Evolutionary conservation across 352 stramenopile genomes (phyloP).

Genomic region (Aphanomyces cochlioides): DNA sequence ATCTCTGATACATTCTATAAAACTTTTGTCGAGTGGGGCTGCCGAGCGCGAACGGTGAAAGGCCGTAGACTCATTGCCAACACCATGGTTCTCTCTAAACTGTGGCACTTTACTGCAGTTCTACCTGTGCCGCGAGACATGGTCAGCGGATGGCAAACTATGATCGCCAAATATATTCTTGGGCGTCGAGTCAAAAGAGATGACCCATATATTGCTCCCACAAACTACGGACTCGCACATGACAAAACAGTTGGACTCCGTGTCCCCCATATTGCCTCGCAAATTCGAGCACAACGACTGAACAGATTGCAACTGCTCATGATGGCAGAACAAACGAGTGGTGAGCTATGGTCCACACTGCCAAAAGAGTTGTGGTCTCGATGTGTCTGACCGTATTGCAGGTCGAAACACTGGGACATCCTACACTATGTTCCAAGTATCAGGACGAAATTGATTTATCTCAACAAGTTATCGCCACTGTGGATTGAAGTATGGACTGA

Average conservation of each 20-base stretch:
- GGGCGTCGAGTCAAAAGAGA: neutral
- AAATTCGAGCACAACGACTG: neutral
- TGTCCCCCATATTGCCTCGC: neutral
- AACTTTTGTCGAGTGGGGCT: constrained; percentile 13
- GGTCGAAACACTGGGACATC: neutral
- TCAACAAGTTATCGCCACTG: neutral
- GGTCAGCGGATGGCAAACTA: neutral
- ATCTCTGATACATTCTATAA: neutral
- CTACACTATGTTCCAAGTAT: neutral
- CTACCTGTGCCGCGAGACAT: neutral
- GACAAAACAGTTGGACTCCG: neutral
- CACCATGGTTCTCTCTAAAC: constrained; percentile 10
- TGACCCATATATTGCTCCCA: neutral
- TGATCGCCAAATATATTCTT: neutral
- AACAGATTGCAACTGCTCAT: neutral
- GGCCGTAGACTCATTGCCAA: neutral
- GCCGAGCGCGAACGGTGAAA: constrained; percentile 20
- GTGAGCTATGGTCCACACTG: too few species aligned
- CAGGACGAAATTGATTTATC: neutral
- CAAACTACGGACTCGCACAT: neutral
- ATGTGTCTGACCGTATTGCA: neutral
- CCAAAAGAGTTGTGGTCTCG: neutral
- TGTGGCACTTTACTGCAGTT: constrained; percentile 27
- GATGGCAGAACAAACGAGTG: neutral
- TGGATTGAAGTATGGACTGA: neutral